Percentiles rank a stretch among this genome's conserved stretches.
phyloP scores from a whole-genome alignment of 768 basidiomycete species.

The Mycena maculata region DNA sequence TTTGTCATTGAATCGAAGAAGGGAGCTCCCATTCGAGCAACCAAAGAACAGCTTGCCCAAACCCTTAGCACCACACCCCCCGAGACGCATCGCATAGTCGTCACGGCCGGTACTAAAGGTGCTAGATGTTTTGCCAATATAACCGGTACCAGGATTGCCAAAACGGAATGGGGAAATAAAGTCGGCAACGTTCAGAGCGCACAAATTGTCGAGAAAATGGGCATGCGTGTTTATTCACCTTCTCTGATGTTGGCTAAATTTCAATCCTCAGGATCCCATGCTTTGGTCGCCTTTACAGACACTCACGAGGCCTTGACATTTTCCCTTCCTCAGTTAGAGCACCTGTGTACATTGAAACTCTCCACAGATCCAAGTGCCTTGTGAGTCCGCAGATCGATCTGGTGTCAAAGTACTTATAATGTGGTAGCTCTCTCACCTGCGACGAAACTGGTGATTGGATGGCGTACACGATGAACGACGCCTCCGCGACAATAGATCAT shows the following conservation, averaged over 20 bases:
- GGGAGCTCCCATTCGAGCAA: constrained; percentile 52
- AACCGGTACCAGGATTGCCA: constrained; percentile 73
- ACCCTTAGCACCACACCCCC: constrained; percentile 43
- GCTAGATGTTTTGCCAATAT: constrained; percentile 68
- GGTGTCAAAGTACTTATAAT: constrained; percentile 32
- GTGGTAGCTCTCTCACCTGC: constrained; percentile 51
- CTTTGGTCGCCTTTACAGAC: constrained; percentile 68
- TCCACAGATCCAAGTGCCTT: constrained; percentile 45
- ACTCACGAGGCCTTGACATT: constrained; percentile 62
- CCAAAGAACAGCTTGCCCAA: constrained; percentile 51
- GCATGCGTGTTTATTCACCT: constrained; percentile 51
- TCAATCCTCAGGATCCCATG: constrained; percentile 55
- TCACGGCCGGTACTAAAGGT: constrained; percentile 69
- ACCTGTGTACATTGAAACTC: constrained; percentile 58
- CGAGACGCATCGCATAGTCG: constrained; percentile 48
- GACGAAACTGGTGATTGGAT: constrained; percentile 69
- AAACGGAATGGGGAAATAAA: constrained; percentile 71
- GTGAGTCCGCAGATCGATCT: constrained; percentile 41
- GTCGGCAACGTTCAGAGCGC: constrained; percentile 60
- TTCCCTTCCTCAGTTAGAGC: constrained; percentile 73
- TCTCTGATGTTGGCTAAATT: constrained; percentile 11
- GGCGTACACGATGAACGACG: constrained; percentile 51
- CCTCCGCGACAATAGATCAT: constrained; percentile 48
- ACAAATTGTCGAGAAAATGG: constrained; percentile 70
- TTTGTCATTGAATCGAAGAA: constrained; percentile 66